Conservation (phyloP, 2,329 filamentous ascomycete genomes). For the Hypoxylon sp. region DNA sequence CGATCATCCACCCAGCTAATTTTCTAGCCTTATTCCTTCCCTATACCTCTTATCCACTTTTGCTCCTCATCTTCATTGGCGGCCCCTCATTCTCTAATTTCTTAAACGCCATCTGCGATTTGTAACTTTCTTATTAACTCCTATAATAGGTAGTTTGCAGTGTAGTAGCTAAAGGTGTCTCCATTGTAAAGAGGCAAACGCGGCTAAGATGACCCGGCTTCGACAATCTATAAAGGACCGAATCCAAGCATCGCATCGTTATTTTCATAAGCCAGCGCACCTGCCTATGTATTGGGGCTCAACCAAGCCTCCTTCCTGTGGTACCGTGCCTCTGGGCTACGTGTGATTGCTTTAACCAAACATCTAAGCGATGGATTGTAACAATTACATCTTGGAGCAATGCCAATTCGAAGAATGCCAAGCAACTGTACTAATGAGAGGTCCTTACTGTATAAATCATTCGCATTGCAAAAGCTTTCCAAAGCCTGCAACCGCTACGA, state of each 20-base stretch:
- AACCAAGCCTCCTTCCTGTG: slow-evolving; percentile 26
- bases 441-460: slow-evolving; percentile 44
- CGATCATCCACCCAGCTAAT: not conserved
- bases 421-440: slow-evolving; percentile 33
- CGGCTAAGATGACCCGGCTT: slow-evolving; percentile 49
- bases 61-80: not conserved
- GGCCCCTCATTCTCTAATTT: slow-evolving; percentile 5
- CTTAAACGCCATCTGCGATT: not conserved
- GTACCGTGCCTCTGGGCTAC: slow-evolving; percentile 3
- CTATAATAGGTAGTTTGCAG: slow-evolving; percentile 8
- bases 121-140: slow-evolving; percentile 18
- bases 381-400: slow-evolving; percentile 22
- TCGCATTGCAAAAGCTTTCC: slow-evolving; percentile 6
- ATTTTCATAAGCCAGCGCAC: slow-evolving; percentile 40
- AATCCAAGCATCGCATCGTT: slow-evolving; percentile 37
- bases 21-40: slow-evolving; percentile 9
- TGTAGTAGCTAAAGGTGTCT: slow-evolving; percentile 35
- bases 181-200: slow-evolving; percentile 32
- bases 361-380: slow-evolving; percentile 42
- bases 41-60: slow-evolving; percentile 8
- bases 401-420: slow-evolving; percentile 47
- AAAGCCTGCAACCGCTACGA: not conserved
- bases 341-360: slow-evolving; percentile 8
- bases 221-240: slow-evolving; percentile 41
- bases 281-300: slow-evolving; percentile 29